Conservation (phyloP, 345 rosid species). For the Noccaea bulbosa region DNA sequence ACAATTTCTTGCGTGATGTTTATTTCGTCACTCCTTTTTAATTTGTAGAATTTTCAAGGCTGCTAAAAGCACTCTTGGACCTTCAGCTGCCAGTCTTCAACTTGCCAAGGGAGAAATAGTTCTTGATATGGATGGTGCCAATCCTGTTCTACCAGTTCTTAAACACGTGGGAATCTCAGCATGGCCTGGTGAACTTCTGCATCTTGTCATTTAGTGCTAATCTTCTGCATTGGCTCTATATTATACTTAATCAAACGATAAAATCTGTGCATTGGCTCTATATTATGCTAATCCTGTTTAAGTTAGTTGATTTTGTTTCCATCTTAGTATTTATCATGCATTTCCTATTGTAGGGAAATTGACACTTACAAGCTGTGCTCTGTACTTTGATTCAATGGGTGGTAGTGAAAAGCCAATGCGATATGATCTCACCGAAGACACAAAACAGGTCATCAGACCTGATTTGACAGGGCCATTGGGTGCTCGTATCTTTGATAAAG, state of each 20-base stretch:
- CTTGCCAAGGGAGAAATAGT: conserved; percentile 86
- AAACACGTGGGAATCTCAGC: conserved; percentile 94
- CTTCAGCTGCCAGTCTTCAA: conserved; percentile 62
- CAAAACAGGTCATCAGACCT: conserved; percentile 87
- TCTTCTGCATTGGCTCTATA: conserved; percentile 11
- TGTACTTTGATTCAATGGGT: conserved; percentile 91
- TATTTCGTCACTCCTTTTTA: conserved; percentile 3
- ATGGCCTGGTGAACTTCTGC: conserved; percentile 82
- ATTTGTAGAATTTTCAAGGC: conserved; percentile 65
- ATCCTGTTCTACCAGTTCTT: conserved; percentile 87
- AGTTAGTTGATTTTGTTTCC: conserved; percentile 28
- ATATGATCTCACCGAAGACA: conserved; percentile 77
- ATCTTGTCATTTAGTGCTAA: conserved; percentile 16
- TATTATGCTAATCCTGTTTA: not conserved
- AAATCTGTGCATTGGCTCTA: conserved; percentile 16
- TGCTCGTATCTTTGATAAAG: conserved; percentile 95
- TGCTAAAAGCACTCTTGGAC: conserved; percentile 58
- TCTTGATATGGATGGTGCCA: conserved; percentile 82
- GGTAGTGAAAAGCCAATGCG: conserved; percentile 82
- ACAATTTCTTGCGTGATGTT: not conserved
- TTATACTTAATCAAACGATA: not conserved
- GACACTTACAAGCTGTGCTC: conserved; percentile 77
- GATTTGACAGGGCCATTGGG: conserved; percentile 95
- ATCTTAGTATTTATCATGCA: conserved; percentile 34
- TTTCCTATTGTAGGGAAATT: conserved; percentile 69